Base-by-base conservation (phyloP, 2,329 filamentous ascomycete genomes). In the Talaromyces sp. region DNA sequence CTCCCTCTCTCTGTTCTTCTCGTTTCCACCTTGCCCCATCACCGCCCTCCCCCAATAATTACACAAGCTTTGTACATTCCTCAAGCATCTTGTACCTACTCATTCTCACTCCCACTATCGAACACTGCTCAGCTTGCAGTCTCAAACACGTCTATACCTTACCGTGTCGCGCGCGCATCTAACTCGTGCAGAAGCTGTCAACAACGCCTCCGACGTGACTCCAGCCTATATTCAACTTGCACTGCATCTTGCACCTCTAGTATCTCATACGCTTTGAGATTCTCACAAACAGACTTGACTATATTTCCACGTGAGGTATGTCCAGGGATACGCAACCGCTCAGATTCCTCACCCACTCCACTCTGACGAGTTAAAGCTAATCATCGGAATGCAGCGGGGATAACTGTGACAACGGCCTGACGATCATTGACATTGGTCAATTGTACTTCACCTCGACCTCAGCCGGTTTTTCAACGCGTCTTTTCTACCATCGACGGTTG, bases 271-370 rank as follows among this genome's bases (percentile, higher is more conserved):
- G 58, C 63, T 65, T 53, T 63, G 62, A 54, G 57, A 64, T 59
- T 60, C 66, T 57, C 61, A 59, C 62, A 3, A 9, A 63, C 61
- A 66, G 61, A 63, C 60, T 26, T 32, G 58, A 56, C 46, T 48
- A 57, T 60, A 56, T 71, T 71, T 70, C 67, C 68, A 74, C 72
- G 70, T 67, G 69, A 72, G 72, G 72, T 74, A 73, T 69, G 72
- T 73, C 66, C 65, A 61, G 52, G 59, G 51, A 67, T 64, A 57
- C 64, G 57, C 24, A 29, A 3, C 17, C 11, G 35, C 63, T 61
- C 56, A 57, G 56, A 66, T 61, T 60, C 70, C 68, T 63, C 67
- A 70, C 69, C 70, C 72, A 72, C 70, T 67, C 63, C 56, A 56
- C 63, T 69, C 66, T 57, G 61, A 62, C 66, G 19, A 64, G 68